Base-by-base conservation (phyloP, 805 yeast species). In the Sugiyamaella chiloensis region DNA sequence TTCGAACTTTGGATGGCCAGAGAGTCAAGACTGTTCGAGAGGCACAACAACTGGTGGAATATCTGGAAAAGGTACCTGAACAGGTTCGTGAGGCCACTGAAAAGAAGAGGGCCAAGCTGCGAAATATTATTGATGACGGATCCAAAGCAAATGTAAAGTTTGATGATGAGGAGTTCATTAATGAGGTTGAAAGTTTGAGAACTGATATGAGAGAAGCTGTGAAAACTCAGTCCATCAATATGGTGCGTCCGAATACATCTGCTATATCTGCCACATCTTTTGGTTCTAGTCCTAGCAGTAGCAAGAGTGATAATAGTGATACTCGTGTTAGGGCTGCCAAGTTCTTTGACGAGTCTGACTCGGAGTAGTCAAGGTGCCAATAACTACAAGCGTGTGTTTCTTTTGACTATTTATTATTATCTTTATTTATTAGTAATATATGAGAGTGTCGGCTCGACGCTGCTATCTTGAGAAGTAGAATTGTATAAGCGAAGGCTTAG, bases 1-100 rank as follows among this genome's bases (percentile, higher is more conserved):
- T 62, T 46, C 62, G 69, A 34, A 71, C 70, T 0, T 53, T 73
- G 24, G 73, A 71, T 46, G 78, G 78, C 2, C 56, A 66, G n/a
- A 55, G 69, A 14, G 59, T 73, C 46, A 63, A 61, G 48, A 63
- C 62, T 26, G 47, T 74, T 6, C 61, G 68, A 31, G 65, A 63
- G 48, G 59, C 74, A 2, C 62, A 67, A 35, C 65, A 64, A 52
- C 52, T 72, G n/a, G 70, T 70, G 12, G 59, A 53, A 24, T 51
- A 56, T 32, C 51, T 60, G 42, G 56, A 52, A 6, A 37, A 42
- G 1, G 40, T 42, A 19, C 55, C 56, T 1, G 55, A 53, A n/a
- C 20, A 24, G 17, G 51, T 57, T 44, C 42, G 48, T 36, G 36
- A 47, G 31, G 49, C 47, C 12, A 26, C 41, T 2, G 62, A 58